Percentiles rank a stretch among this genome's conserved stretches.
These are phyloP conservation scores for Trichoderma guizhouense DNA, from an alignment of 2,329 filamentous ascomycete species.

Conservation along the genomic window DNA sequence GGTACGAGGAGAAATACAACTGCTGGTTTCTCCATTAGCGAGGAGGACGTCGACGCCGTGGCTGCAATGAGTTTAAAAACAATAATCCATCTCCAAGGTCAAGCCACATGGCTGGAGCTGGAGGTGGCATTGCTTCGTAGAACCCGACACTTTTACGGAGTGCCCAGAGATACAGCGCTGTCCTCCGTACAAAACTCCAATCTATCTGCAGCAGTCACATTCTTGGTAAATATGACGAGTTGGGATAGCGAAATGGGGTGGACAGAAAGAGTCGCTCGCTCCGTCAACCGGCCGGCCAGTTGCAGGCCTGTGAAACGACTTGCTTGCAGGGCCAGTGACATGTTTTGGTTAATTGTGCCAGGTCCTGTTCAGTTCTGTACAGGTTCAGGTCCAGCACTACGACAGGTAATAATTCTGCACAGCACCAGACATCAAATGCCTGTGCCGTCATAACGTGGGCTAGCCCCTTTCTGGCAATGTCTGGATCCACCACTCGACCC, in stretches of 20 bases:
- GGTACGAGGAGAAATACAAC: background rate
- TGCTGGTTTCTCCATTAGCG: background rate
- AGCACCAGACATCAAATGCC: background rate
- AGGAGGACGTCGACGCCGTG: background rate
- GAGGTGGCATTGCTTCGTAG: background rate
- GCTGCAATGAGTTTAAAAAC: background rate
- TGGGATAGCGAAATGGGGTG: constrained; percentile 15
- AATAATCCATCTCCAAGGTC: background rate
- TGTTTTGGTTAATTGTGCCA: background rate
- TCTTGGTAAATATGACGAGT: background rate
- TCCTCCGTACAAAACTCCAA: background rate
- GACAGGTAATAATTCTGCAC: background rate
- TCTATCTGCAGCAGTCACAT: constrained; percentile 15
- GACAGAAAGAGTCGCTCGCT: constrained; percentile 12
- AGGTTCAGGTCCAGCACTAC: background rate
- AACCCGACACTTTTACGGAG: too few species aligned
- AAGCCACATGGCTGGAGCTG: constrained; percentile 8
- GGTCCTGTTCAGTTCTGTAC: background rate
- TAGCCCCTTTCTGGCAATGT: background rate
- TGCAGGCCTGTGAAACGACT: constrained; percentile 11
- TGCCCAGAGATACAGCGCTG: background rate
- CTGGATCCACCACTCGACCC: background rate
- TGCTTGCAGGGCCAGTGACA: background rate
- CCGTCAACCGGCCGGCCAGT: background rate
- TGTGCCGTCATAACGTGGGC: background rate